A percentile compares a stretch with the other conserved stretches of the same genome.
phyloP scores from a whole-genome alignment of 148 eudicot genomes.

The Amaranthus cruentus region DNA sequence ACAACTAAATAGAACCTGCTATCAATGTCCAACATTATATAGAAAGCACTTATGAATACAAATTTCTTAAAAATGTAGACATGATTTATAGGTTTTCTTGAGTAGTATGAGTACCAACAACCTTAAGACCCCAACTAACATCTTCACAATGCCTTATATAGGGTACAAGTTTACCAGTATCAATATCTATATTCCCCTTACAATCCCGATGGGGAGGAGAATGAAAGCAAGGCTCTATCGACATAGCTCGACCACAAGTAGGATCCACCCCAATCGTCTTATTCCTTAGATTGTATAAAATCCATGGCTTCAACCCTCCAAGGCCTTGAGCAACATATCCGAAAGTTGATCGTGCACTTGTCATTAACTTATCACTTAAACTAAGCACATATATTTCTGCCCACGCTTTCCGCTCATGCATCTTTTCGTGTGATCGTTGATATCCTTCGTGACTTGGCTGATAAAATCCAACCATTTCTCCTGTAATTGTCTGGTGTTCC shows the following conservation, averaged over 20 bases:
- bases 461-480: constrained; percentile 54
- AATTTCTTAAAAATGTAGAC: no score
- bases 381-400: constrained; percentile 94
- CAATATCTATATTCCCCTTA: constrained; percentile 48
- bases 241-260: constrained; percentile 68
- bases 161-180: constrained; percentile 70
- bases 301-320: constrained; percentile 97
- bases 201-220: constrained; percentile 91
- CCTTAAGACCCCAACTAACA: constrained; percentile 91
- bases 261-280: constrained; percentile 50
- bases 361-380: constrained; percentile 69
- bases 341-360: constrained; percentile 91
- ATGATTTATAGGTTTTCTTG: constrained; percentile 23
- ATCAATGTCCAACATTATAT: no score
- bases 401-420: constrained; percentile 80
- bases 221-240: constrained; percentile 96
- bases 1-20: no score
- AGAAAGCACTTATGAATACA: no score
- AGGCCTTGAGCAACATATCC: constrained; percentile 94
- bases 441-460: constrained; percentile 88
- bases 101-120: constrained; percentile 37
- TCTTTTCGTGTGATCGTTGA: constrained; percentile 60
- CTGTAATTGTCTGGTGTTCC: constrained; percentile 74
- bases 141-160: constrained; percentile 95
- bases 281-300: constrained; percentile 71